Percentiles rank a stretch among this genome's conserved stretches.
phyloP scores from a whole-genome alignment of 2,329 filamentous ascomycete species.

The Alternaria brassicae region DNA sequence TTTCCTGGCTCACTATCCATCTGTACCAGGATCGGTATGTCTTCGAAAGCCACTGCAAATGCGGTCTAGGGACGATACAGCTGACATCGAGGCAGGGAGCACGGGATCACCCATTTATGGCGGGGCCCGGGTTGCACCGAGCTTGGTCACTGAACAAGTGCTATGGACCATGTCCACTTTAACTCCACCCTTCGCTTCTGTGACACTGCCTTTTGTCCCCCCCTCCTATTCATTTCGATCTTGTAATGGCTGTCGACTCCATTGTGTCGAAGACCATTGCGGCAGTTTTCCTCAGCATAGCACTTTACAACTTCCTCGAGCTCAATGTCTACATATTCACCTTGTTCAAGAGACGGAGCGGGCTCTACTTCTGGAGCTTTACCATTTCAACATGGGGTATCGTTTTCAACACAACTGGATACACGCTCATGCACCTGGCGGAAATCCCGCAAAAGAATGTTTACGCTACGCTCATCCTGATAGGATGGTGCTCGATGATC shows the following conservation, averaged over 20 bases:
- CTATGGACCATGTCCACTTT: conserved; percentile 8
- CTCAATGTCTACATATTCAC: conserved; percentile 55
- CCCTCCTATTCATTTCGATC: not conserved
- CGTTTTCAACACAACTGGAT: conserved; percentile 55
- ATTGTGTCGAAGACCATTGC: conserved; percentile 15
- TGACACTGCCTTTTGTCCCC: conserved; percentile 6
- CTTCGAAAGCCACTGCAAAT: not conserved
- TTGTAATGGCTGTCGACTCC: conserved; percentile 8
- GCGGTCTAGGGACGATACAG: not conserved
- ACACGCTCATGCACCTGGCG: conserved; percentile 51
- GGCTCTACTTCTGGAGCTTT: conserved; percentile 59
- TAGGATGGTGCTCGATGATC: conserved; percentile 68
- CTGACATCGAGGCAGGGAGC: not conserved
- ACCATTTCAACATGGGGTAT: conserved; percentile 53
- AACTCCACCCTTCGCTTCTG: conserved; percentile 7
- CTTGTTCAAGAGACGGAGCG: conserved; percentile 54
- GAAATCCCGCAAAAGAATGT: conserved; percentile 37
- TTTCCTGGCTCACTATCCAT: not conserved
- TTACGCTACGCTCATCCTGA: conserved; percentile 53
- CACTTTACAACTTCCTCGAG: conserved; percentile 52
- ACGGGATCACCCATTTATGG: not conserved
- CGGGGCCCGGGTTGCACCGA: not conserved
- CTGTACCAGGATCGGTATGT: not conserved
- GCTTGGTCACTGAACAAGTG: conserved; percentile 3
- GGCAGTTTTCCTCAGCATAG: conserved; percentile 32